Evolutionary conservation across 2,329 filamentous ascomycete genomes (phyloP).

Genomic region (Coleophoma cylindrospora): DNA sequence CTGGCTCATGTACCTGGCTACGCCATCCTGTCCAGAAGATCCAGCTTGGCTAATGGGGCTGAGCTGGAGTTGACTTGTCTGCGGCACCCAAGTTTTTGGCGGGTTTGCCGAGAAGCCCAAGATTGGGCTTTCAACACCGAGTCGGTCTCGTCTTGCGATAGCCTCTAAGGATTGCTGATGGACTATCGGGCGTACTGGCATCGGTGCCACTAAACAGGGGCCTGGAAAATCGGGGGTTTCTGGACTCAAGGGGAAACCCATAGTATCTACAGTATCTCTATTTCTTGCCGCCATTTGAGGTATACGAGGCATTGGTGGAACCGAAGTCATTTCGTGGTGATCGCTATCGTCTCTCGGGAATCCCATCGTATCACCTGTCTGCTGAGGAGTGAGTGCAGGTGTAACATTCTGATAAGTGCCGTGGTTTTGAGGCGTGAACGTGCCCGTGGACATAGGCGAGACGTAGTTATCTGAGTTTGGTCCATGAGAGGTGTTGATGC

Average conservation of each 20-base stretch:
- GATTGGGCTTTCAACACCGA: background rate
- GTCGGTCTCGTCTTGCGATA: constrained; percentile 3
- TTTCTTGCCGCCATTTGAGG: background rate
- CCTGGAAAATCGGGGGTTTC: background rate
- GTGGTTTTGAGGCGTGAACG: background rate
- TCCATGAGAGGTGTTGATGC: background rate
- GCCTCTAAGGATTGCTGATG: constrained; percentile 11
- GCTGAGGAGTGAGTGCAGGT: background rate
- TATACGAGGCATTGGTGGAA: background rate
- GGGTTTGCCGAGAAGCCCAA: background rate
- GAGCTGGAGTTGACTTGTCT: background rate
- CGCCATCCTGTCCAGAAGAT: background rate
- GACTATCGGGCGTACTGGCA: constrained; percentile 7
- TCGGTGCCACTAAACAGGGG: constrained; percentile 6
- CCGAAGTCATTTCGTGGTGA: background rate
- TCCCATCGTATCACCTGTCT: background rate
- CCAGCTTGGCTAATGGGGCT: background rate
- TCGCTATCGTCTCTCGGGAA: background rate
- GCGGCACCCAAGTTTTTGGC: background rate
- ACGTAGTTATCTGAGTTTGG: background rate
- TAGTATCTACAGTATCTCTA: constrained; percentile 12
- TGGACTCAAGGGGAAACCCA: constrained; percentile 16
- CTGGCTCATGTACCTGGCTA: constrained; percentile 12
- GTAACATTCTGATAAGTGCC: background rate
- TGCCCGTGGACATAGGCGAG: constrained; percentile 1